These are phyloP conservation scores for Lepiota venenata DNA, from an alignment of 768 basidiomycete species.

Conservation along the genomic window DNA sequence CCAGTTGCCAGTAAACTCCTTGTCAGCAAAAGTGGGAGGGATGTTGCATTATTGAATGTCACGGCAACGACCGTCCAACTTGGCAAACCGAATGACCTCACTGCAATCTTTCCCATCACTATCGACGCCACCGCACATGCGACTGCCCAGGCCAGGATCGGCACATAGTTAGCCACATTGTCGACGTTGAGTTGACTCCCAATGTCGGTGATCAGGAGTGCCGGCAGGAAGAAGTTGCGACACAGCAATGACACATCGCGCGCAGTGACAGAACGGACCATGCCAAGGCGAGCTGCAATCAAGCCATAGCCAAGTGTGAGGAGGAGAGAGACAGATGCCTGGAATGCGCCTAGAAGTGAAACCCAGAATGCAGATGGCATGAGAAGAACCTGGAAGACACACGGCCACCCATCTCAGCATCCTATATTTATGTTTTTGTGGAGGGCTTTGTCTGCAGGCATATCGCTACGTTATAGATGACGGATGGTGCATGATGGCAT, in stretches of 20 bases:
- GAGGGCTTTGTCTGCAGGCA: no score
- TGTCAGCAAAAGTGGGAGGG: conserved; percentile 11
- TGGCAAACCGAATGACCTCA: conserved; percentile 5
- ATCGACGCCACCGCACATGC: background rate
- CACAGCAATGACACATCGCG: conserved; percentile 9
- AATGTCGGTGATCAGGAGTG: conserved; percentile 8
- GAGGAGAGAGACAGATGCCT: conserved; percentile 11
- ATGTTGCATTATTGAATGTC: conserved; percentile 12
- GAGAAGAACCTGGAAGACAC: background rate
- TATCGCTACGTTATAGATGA: no score
- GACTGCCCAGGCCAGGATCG: conserved; percentile 9
- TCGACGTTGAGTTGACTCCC: conserved; percentile 5
- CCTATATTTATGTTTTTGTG: background rate
- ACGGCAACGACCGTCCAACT: conserved; percentile 8
- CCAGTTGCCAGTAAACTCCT: conserved; percentile 7
- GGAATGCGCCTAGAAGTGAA: conserved; percentile 7
- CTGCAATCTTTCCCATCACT: conserved; percentile 2
- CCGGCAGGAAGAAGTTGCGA: conserved; percentile 12
- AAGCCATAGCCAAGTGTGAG: conserved; percentile 11
- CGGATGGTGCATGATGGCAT: no score
- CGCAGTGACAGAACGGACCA: conserved; percentile 7
- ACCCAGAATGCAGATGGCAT: conserved; percentile 6
- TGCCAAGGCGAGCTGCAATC: conserved; percentile 9
- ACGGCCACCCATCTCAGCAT: background rate
- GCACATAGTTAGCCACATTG: conserved; percentile 1